phyloP scores from a whole-genome alignment of 768 basidiomycete genomes.

The Lanmaoa pseudosensibilis region DNA sequence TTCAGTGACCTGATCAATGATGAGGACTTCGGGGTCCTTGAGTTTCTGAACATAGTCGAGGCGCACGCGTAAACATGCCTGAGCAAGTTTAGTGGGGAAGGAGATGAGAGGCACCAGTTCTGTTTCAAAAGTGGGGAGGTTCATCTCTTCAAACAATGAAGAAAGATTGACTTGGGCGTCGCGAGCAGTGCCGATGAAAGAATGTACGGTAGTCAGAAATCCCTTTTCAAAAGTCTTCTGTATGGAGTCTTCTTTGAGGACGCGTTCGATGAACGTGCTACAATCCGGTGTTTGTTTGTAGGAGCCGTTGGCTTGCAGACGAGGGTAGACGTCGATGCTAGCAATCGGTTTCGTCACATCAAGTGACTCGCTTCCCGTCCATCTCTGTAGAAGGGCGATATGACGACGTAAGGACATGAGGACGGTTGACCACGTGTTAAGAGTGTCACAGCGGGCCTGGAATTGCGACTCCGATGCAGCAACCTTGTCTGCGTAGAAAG shows the following conservation, averaged over 20 bases:
- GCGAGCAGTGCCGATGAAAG: conserved; percentile 82
- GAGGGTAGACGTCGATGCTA: conserved; percentile 49
- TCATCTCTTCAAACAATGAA: conserved; percentile 77
- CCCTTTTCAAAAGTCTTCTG: conserved; percentile 92
- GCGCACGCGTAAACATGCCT: conserved; percentile 86
- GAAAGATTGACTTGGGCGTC: conserved; percentile 83
- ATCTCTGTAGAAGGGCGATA: conserved; percentile 76
- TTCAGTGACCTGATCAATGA: conserved; percentile 92
- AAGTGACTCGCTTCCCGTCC: conserved; percentile 92
- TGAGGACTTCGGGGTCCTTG: conserved; percentile 83
- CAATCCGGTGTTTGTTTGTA: conserved; percentile 57
- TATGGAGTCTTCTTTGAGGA: conserved; percentile 95
- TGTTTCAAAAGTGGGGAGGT: conserved; percentile 86
- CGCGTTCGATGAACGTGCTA: conserved; percentile 87
- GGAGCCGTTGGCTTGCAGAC: conserved; percentile 32
- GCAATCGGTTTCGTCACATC: conserved; percentile 84
- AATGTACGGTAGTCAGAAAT: conserved; percentile 82
- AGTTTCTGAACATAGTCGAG: conserved; percentile 87
- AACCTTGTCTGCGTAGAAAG: conserved; percentile 77
- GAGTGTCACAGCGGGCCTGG: conserved; percentile 81
- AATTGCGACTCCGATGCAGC: conserved; percentile 64
- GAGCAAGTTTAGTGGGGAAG: conserved; percentile 94
- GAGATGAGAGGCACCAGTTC: conserved; percentile 90
- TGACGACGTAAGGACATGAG: conserved; percentile 82
- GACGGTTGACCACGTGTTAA: conserved; percentile 92